Evolutionary conservation across 2,329 filamentous ascomycete species (phyloP), one percentile per base, ranked within the genome.

Genomic region (Cladosporium sp.): DNA sequence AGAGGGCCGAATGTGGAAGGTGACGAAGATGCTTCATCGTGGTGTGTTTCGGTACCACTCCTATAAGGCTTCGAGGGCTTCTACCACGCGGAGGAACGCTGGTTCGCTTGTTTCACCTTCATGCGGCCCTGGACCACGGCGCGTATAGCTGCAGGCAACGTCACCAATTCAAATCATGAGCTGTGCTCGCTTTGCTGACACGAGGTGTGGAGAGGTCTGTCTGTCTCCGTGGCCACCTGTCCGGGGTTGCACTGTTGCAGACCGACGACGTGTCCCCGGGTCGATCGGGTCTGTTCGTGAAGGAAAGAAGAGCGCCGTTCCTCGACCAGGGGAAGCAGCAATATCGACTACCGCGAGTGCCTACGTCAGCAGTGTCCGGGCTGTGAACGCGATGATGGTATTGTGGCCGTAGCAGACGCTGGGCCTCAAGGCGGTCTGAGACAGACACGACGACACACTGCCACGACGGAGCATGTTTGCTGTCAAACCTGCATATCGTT

Each of bases 81-180:
- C n/a, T 23, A 46, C 39, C 51, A 54, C 51, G 28, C 51, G 51
- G 21, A 54, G 51, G 58, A 61, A 34, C 58, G 25, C 7, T 56
- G 60, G 60, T 63, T 63, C 34, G n/a, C 49, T 46, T 34, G 60
- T 63, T 63, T 63, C 60, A 63, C 36, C 60, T 30, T 48, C 34
- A 39, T 30, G 49, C 60, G 21, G n/a, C 21, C 48, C 25, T 62
- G 46, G 14, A 53, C 59, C 48, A 53, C 36, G 32, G 48, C 60
- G 60, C 34, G 25, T 54, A 63, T 30, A 32, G 49, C 60, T 63
- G 60, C 60, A 63, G 49, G 32, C 34, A 63, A 63, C 60, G 32
- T 56, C 60, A 63, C 49, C 54, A 57, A 54, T 8, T 54, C 51
- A 32, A 54, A 54, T 30, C 26, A 54, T 28, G 51, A 46, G 39